Percentiles rank a stretch among this genome's conserved stretches.
phyloP scores from a whole-genome alignment of 176 grass and related monocot genomes.

The Canna indica region DNA sequence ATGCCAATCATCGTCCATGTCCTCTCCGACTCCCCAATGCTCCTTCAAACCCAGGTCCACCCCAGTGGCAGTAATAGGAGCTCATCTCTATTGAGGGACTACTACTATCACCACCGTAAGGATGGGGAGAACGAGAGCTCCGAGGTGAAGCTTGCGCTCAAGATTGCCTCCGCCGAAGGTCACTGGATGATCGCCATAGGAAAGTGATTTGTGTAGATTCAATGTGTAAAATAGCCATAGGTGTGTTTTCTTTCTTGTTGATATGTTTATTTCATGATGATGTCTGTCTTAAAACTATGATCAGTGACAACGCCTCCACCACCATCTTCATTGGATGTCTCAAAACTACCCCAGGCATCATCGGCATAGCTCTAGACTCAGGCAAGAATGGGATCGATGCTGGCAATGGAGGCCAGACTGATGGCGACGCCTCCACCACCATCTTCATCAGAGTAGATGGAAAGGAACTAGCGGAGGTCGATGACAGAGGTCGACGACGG shows the following conservation, averaged over 20 bases:
- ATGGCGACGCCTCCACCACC: neutral
- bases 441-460: conserved; percentile 9
- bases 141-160: conserved; percentile 23
- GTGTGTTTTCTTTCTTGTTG: no score
- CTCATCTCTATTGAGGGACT: neutral
- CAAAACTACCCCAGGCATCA: no score
- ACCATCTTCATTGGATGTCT: no score
- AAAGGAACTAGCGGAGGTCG: neutral
- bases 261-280: no score
- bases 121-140: conserved; percentile 19
- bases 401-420: conserved; percentile 3
- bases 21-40: conserved; percentile 13
- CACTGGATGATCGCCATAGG: conserved; percentile 21
- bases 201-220: no score
- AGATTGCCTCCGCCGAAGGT: conserved; percentile 18
- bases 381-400: conserved; percentile 9
- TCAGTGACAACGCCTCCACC: no score
- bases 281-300: no score
- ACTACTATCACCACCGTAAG: conserved; percentile 6
- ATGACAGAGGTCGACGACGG: no score
- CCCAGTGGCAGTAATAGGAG: neutral
- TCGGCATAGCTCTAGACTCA: conserved; percentile 13
- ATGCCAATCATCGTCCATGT: conserved; percentile 10
- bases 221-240: no score
- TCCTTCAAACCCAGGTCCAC: neutral